phyloP scores from a whole-genome alignment of 345 rosid genomes.

The Rhizophora apiculata region DNA sequence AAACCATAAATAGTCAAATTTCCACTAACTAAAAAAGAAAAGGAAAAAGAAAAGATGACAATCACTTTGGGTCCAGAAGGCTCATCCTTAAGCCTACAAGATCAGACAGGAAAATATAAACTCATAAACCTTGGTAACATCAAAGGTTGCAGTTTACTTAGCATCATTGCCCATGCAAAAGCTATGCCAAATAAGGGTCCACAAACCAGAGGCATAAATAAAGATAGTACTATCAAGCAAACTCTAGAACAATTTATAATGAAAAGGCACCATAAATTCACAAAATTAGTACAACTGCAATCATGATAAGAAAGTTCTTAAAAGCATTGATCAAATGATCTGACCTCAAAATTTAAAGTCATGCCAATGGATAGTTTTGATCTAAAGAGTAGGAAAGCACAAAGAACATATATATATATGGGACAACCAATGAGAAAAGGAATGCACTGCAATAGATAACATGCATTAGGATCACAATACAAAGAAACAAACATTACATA shows the following conservation, averaged over 20 bases:
- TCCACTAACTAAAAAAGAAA: slow-evolving; percentile 4
- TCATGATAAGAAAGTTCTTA: neutral
- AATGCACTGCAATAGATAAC: slow-evolving; percentile 12
- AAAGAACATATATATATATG: slow-evolving; percentile 18
- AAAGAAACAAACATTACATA: neutral
- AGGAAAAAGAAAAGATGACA: neutral
- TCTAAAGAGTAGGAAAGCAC: slow-evolving; percentile 23
- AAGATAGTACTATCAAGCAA: neutral
- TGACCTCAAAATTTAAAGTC: slow-evolving; percentile 19
- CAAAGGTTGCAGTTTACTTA: neutral
- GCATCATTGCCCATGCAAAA: neutral
- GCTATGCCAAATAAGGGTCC: neutral
- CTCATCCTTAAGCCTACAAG: neutral
- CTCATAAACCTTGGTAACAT: neutral
- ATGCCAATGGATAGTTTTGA: slow-evolving; percentile 25
- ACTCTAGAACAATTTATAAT: no score
- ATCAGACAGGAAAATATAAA: neutral
- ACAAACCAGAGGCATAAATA: neutral
- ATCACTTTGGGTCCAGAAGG: neutral
- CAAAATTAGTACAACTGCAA: neutral
- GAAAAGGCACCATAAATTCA: neutral
- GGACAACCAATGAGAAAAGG: slow-evolving; percentile 27
- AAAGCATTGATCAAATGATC: slow-evolving; percentile 1
- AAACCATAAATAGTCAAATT: slow-evolving; percentile 24
- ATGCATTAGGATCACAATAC: neutral